Evolutionary conservation across 2,329 filamentous ascomycete species (phyloP).

Genomic region (Apiospora koreana): DNA sequence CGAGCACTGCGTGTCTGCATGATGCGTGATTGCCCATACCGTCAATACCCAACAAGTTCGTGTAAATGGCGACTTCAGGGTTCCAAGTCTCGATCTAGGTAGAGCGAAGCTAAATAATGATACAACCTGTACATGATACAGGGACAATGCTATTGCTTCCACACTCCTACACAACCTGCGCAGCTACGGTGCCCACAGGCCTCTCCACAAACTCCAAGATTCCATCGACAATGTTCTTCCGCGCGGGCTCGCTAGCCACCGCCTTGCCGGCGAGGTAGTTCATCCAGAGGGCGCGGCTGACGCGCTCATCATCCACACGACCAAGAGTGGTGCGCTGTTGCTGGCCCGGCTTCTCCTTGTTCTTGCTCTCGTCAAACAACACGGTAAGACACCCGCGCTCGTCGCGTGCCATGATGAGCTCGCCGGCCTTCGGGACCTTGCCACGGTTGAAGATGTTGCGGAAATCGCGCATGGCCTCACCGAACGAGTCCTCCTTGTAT

Average conservation of each 20-base stretch:
- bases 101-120: not conserved
- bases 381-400: slow-evolving; percentile 65
- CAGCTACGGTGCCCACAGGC: slow-evolving; percentile 59
- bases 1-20: not conserved
- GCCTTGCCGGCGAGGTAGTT: slow-evolving; percentile 85
- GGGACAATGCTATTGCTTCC: not conserved
- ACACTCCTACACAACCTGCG: not conserved
- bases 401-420: slow-evolving; percentile 73
- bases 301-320: slow-evolving; percentile 72
- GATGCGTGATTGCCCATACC: not conserved
- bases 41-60: not conserved
- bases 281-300: slow-evolving; percentile 83
- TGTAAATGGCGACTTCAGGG: not conserved
- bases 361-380: slow-evolving; percentile 61
- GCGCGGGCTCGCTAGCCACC: slow-evolving; percentile 81
- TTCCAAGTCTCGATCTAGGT: not conserved
- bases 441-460: slow-evolving; percentile 80
- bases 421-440: slow-evolving; percentile 76
- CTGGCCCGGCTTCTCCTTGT: slow-evolving; percentile 57
- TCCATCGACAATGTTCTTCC: slow-evolving; percentile 82
- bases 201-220: slow-evolving; percentile 85
- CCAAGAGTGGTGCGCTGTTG: slow-evolving; percentile 55
- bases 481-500: slow-evolving; percentile 74
- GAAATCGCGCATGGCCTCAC: slow-evolving; percentile 73
- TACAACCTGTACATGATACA: not conserved